Evolutionary conservation across 257 asterid species (phyloP), one percentile per base, ranked within the genome.

Genomic region (Gardenia jasminoides): DNA sequence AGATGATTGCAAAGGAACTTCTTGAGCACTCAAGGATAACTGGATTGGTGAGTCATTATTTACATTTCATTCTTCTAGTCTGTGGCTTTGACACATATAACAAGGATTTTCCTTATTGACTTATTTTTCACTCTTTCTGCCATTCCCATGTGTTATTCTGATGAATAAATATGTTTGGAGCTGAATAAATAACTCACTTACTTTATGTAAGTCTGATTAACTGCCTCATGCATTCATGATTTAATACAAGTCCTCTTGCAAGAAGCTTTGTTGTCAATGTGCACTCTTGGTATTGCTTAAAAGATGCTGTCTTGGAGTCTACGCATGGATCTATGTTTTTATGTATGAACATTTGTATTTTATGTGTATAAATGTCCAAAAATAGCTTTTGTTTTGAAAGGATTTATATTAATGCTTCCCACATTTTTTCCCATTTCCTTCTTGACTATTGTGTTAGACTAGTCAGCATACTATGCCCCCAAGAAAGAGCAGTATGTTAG

Each of bases 11-110:
- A 47, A 76, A 81, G 79, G 88, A 91, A 80, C 92, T 96, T 82
- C 79, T 91, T n/a, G 89, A 92, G 76, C 67, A 75, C 70, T 89
- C 98, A 24, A 92, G 99, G 85, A 90, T 96, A 81, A 96, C 99
- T 56, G 99, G 98, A 87, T 79, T 89, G 96, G 99, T 96, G 88
- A 67, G 84, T 47, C 4, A 46, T 41, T 58, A 30, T 28, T 72
- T 67, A 15, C 36, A 30, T 75, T 78, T 48, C 86, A 50, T 64
- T 81, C 56, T 75, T 39, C 24, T 76, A 19, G n/a, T 20, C 36
- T 43, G 15, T 56, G 30, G 3, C 67, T 7, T 43, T 65, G 17
- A 0, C n/a, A 41, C 52, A 78, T 75, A 39, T 67, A 44, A 77
- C 68, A 12, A 44, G 4, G 26, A 64, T 67, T 24, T 24, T 67